Conservation (phyloP, 768 basidiomycete genomes). For the Russula ochroleuca region DNA sequence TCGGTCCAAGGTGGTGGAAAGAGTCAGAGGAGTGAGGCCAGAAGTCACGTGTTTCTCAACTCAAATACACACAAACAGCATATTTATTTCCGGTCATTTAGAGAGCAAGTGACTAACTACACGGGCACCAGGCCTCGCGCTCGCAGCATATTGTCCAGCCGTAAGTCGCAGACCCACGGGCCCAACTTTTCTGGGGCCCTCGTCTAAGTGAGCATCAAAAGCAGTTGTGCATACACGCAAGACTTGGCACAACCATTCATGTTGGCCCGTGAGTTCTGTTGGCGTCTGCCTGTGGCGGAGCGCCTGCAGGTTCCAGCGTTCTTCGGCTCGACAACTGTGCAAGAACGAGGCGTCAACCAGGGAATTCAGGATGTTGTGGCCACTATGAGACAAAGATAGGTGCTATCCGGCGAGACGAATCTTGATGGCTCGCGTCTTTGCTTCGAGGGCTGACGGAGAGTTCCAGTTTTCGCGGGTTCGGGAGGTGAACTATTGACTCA, state of each 20-base stretch:
- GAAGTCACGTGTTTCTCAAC: background rate
- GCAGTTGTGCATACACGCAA: conserved; percentile 17
- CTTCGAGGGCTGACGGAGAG: conserved; percentile 52
- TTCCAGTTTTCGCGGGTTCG: background rate
- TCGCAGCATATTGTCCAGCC: conserved; percentile 15
- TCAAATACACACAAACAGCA: background rate
- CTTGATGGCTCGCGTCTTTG: conserved; percentile 67
- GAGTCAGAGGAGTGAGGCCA: background rate
- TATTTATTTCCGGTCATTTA: background rate
- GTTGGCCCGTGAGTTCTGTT: conserved; percentile 9
- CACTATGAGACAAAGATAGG: background rate
- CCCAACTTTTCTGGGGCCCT: background rate
- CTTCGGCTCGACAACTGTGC: conserved; percentile 14
- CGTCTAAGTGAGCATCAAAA: conserved; percentile 9
- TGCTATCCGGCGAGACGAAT: conserved; percentile 69
- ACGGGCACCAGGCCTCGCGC: conserved; percentile 4
- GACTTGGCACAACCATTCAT: conserved; percentile 16
- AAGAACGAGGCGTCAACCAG: conserved; percentile 18
- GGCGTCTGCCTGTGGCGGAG: conserved; percentile 4
- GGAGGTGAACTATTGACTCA: conserved; percentile 29
- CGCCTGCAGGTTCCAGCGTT: conserved; percentile 13
- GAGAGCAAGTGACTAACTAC: background rate
- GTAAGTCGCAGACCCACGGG: conserved; percentile 1
- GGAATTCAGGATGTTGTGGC: conserved; percentile 12
- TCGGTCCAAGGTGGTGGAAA: no score